These are phyloP conservation scores for Geosmithia putterillii DNA, from an alignment of 2,329 filamentous ascomycete species.

Conservation along the genomic window DNA sequence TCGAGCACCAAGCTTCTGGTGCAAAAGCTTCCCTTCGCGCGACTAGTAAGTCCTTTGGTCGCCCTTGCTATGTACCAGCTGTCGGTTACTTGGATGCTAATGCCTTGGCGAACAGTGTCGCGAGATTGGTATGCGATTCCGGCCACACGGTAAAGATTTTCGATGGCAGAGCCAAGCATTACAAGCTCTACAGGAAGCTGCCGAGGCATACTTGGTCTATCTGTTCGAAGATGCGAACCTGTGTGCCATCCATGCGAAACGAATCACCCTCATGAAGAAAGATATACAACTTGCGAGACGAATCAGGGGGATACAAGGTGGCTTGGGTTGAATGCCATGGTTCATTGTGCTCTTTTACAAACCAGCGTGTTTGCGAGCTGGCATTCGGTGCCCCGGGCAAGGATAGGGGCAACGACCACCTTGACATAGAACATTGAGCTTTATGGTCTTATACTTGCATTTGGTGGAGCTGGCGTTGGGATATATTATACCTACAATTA, in stretches of 20 bases:
- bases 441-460: no score
- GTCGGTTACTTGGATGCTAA: constrained; percentile 6
- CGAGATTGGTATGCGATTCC: constrained; percentile 58
- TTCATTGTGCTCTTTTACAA: neutral
- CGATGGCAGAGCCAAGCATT: constrained; percentile 96
- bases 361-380: neutral
- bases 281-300: constrained; percentile 86
- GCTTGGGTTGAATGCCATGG: neutral
- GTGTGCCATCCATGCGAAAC: constrained; percentile 91
- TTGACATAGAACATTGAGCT: no score
- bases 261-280: constrained; percentile 96
- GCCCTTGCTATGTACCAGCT: neutral
- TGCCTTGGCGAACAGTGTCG: constrained; percentile 34
- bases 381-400: neutral
- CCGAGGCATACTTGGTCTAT: constrained; percentile 92
- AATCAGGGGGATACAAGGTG: constrained; percentile 44
- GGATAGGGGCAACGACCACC: no score
- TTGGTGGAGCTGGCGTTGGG: no score
- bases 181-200: constrained; percentile 82
- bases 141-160: constrained; percentile 54
- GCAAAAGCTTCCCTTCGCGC: constrained; percentile 66
- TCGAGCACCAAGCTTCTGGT: constrained; percentile 80
- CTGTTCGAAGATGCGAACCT: constrained; percentile 79
- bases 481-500: no score
- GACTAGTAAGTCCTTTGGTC: constrained; percentile 46